Conservation (phyloP, 1,284 basidiomycete genomes). For the Sporisorium exsertum region DNA sequence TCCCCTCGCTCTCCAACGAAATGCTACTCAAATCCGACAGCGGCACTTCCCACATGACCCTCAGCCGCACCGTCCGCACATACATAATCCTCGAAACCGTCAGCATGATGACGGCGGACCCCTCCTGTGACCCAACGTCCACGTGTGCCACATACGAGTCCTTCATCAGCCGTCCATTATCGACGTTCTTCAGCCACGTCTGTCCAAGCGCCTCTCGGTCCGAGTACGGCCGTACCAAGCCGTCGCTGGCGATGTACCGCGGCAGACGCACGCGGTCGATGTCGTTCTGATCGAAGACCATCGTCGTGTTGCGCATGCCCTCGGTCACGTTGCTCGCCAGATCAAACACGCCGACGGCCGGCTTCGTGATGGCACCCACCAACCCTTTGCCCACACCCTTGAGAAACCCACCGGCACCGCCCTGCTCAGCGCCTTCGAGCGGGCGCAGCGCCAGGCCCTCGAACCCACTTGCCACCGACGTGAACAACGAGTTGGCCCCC, state of each 20-base stretch:
- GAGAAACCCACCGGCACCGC: constrained; percentile 95
- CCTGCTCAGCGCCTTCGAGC: constrained; percentile 93
- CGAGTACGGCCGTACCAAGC: constrained; percentile 74
- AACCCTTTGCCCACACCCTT: constrained; percentile 97
- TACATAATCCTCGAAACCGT: constrained; percentile 73
- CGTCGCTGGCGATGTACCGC: constrained; percentile 78
- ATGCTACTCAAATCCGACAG: constrained; percentile 88
- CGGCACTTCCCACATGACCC: constrained; percentile 90
- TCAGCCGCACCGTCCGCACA: constrained; percentile 86
- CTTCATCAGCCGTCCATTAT: constrained; percentile 83
- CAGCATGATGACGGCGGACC: constrained; percentile 64
- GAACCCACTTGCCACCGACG: constrained; percentile 91
- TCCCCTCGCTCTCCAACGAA: constrained; percentile 71
- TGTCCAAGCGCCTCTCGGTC: constrained; percentile 91
- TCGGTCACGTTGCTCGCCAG: constrained; percentile 95
- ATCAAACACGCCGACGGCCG: constrained; percentile 95
- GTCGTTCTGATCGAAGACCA: constrained; percentile 92
- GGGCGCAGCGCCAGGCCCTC: constrained; percentile 97
- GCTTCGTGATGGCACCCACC: constrained; percentile 94
- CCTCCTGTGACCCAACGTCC: constrained; percentile 72
- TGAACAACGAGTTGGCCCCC: constrained; percentile 93
- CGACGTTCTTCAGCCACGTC: constrained; percentile 93
- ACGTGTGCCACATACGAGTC: constrained; percentile 90
- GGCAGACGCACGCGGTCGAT: constrained; percentile 91
- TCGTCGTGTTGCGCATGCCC: constrained; percentile 93